Base-by-base conservation (phyloP, 2,329 filamentous ascomycete species). In the Trichoderma brevicompactum region DNA sequence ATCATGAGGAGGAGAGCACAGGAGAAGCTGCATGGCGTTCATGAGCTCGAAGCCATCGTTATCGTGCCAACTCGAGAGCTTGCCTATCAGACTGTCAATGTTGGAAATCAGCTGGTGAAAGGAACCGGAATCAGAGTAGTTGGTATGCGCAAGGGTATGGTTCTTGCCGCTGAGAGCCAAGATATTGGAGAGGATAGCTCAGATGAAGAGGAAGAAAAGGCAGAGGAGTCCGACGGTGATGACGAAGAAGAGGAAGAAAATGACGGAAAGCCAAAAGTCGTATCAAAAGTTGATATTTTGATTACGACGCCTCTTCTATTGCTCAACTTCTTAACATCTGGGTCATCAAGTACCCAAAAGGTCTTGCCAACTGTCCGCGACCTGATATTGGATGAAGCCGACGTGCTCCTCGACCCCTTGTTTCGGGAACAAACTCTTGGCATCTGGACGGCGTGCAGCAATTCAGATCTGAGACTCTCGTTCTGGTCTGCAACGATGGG, bases 401-500 rank as follows among this genome's bases (percentile, higher is more conserved):
- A 99, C 76, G 93, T 98, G 13, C 88, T 99, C 6, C 85, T 99
- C 10, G 94, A 98, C 72, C 89, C 91, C 15, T 82, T 97, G 5
- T 99, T 99, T 81, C 87, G 91, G 65, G 90, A 95, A 23, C 93
- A 97, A 76, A 97, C 93, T 0, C 81, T 96, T 43, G 85, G 85
- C 4, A 89, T 98, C 68, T 97, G 94, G 93, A 85, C 87, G 48
- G 86, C 91, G 3, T 94, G 94, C 76, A 87, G 82, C 2, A 88
- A 89, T 70, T 82, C 86, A 3, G 78, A 83, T n/a, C 81, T 98
- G 8, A 86, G 88, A 28, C 83, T 92, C 3, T 92, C 91, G 9
- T 88, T 96, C 67, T 99, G 94, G 93, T 98, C 95, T 13, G 95
- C 95, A 13, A 99, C 95, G 0, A 97, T 99, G 89, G 92, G 92